Base-by-base conservation (phyloP, 768 basidiomycete species). In the Trametes punicea region DNA sequence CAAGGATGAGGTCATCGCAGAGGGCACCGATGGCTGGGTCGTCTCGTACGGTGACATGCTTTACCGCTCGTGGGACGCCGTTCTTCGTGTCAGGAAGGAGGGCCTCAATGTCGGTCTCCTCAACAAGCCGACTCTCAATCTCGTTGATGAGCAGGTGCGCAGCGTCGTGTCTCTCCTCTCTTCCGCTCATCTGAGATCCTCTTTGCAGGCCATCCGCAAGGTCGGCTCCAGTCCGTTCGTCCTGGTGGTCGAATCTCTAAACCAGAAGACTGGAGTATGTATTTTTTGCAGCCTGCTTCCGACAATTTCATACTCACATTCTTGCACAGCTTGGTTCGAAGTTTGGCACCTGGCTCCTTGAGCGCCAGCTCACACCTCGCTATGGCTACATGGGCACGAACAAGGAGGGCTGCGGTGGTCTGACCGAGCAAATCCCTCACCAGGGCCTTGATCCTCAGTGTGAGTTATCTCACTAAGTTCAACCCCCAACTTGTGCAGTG, bases 1-100 rank as follows among this genome's bases (percentile, higher is more conserved):
- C 26, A 91, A 89, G 70, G 91, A 93, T 65, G 92, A 94, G 71
- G 71, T 84, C 21, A 87, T 94, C 63, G 73, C 77, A 10, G 87
- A 91, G 65, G 90, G 90, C 39, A 85, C 71, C 30, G 85, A 79
- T 2, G 92, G 92, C 31, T 93, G 90, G 61, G 87, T 94, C 27
- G 86, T 94, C 36, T 80, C 88, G 2, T 93, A 87, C 63, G 92
- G 92, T 16, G 91, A 93, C 71, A 90, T 90, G 88, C 73, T 93
- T 20, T 90, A 93, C 71, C 78, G 92, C 57, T 80, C 87, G 38
- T 88, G 78, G 73, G 92, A 94, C 65, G 92, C 92, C 13, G 91
- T 93, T 40, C 71, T 91, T 55, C 77, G 83, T 26, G 82, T 83
- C 66, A 77, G 88, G 59, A 72, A 86, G 72, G 73, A 82, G 61